Conservation (phyloP, 228 moss, liverwort and hornwort species). For the Sphagnum magellanicum region DNA sequence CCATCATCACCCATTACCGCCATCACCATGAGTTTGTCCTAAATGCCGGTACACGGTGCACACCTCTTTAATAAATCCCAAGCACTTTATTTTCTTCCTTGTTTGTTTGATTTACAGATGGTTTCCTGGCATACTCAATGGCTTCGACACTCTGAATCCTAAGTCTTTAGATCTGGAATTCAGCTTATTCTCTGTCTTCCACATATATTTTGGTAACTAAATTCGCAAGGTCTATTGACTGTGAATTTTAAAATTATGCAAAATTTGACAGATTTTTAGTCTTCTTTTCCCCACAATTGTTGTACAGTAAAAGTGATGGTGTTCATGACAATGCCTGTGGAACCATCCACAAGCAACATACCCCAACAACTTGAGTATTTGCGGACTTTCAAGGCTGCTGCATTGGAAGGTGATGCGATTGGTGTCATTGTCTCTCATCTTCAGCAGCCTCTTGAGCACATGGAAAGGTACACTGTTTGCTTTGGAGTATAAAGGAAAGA, state of each 20-base stretch:
- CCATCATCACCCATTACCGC: constrained; percentile 62
- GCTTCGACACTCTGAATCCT: background rate
- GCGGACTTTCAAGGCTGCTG: constrained; percentile 71
- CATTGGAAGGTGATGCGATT: constrained; percentile 78
- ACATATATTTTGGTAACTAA: background rate
- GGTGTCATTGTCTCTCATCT: constrained; percentile 82
- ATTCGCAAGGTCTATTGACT: background rate
- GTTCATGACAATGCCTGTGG: constrained; percentile 93
- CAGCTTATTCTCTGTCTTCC: background rate
- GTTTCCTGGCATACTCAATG: background rate
- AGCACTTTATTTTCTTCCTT: background rate
- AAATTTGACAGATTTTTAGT: background rate
- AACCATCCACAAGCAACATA: constrained; percentile 49
- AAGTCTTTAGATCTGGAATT: background rate
- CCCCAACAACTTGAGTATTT: constrained; percentile 67
- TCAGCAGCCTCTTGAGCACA: constrained; percentile 72
- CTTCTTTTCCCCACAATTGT: background rate
- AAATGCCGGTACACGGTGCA: constrained; percentile 46
- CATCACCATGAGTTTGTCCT: constrained; percentile 72
- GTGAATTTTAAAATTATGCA: background rate
- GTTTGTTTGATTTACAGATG: background rate
- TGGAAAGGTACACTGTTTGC: constrained; percentile 59
- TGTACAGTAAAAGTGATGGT: constrained; percentile 90
- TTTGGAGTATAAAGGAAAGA: background rate
- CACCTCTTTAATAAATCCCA: background rate